A percentile compares a stretch with the other conserved stretches of the same genome.
Evolutionary conservation across 306 rosid genomes (phyloP).

Genomic region (Cucurbita pepo): DNA sequence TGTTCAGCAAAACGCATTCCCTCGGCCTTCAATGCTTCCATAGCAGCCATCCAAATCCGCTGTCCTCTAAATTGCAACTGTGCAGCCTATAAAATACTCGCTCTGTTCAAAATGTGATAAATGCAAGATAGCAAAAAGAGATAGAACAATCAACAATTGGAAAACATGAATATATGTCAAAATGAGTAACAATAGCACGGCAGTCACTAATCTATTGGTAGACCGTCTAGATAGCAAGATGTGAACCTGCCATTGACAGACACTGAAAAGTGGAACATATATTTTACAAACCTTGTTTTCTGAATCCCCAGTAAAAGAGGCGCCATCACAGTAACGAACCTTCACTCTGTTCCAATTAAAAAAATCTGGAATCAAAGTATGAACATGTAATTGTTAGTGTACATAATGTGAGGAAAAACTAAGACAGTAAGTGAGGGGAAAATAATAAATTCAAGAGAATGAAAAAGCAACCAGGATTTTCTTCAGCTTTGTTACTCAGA

Average conservation of each 20-base stretch:
- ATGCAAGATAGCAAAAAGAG: no score
- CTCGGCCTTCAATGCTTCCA: slow-evolving; percentile 70
- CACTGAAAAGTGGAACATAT: background rate
- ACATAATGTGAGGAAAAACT: background rate
- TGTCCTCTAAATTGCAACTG: slow-evolving; percentile 81
- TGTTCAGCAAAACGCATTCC: slow-evolving; percentile 79
- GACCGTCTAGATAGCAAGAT: no score
- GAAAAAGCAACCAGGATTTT: slow-evolving; percentile 63
- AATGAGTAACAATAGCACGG: background rate
- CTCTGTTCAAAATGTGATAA: background rate
- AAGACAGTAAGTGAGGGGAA: background rate
- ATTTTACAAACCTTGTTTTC: slow-evolving; percentile 44
- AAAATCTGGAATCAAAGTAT: slow-evolving; percentile 44
- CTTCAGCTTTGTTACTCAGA: slow-evolving; percentile 50
- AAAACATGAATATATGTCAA: no score
- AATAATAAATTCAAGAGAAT: background rate
- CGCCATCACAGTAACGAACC: slow-evolving; percentile 98
- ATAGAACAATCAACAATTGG: no score
- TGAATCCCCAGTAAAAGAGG: slow-evolving; percentile 74
- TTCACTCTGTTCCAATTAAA: slow-evolving; percentile 91
- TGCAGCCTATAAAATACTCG: slow-evolving; percentile 23
- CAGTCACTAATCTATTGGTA: background rate
- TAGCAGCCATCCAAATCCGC: slow-evolving; percentile 79
- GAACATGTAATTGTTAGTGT: slow-evolving; percentile 7
- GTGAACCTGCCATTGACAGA: background rate